Evolutionary conservation across 2,329 filamentous ascomycete genomes (phyloP).

Genomic region (Ophioceras dolichostomum): DNA sequence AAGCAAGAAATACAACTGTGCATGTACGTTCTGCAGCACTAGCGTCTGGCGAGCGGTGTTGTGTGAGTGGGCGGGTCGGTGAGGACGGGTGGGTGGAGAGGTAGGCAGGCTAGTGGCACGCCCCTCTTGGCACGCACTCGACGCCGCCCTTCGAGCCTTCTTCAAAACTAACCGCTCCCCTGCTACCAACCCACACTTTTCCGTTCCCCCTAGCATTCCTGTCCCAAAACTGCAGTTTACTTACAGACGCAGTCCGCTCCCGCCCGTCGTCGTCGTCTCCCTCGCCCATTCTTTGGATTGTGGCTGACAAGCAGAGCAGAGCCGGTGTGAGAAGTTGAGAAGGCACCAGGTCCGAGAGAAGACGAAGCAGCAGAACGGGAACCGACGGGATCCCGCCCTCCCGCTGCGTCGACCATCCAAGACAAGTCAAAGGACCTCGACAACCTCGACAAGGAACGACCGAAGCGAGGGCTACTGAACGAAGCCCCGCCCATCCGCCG

Average conservation of each 20-base stretch:
- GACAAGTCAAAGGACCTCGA: too few species aligned
- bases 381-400: neutral
- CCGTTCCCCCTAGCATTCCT: neutral
- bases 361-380: neutral
- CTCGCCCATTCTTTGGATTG: neutral
- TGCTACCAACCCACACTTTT: neutral
- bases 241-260: neutral
- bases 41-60: too few species aligned
- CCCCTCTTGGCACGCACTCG: neutral
- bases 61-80: too few species aligned
- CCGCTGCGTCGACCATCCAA: neutral
- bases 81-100: too few species aligned
- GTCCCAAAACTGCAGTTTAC: neutral
- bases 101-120: neutral
- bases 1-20: too few species aligned
- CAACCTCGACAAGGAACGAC: too few species aligned
- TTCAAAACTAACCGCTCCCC: neutral
- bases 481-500: neutral
- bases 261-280: too few species aligned
- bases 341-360: neutral
- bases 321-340: too few species aligned
- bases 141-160: neutral
- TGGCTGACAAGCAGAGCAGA: conserved; percentile 4
- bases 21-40: too few species aligned
- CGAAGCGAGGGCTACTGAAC: too few species aligned